phyloP scores from a whole-genome alignment of 1,139 yeast species.

The Yamadazyma jaroonii region DNA sequence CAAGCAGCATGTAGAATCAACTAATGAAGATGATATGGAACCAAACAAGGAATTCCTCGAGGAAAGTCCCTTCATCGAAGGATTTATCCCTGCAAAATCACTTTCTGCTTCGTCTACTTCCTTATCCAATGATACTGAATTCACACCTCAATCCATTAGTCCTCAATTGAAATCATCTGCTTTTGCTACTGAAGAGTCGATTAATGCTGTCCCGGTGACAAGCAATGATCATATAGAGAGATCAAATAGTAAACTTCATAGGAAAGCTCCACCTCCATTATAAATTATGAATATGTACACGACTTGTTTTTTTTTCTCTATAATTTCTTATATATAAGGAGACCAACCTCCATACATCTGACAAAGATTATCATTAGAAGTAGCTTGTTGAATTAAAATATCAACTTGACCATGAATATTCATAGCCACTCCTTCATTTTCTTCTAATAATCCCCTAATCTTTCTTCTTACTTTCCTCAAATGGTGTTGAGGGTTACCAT shows the following conservation, averaged over 20 bases:
- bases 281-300: conserved; percentile 2
- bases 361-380: conserved; percentile 65
- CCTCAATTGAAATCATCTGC: conserved; percentile 2
- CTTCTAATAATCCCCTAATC: conserved; percentile 74
- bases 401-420: conserved; percentile 94
- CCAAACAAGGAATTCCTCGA: too few species aligned
- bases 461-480: conserved; percentile 73
- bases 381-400: conserved; percentile 80
- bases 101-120: too few species aligned
- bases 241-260: conserved; percentile 9
- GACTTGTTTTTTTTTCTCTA: too few species aligned
- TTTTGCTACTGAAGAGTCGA: background rate
- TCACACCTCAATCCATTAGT: conserved; percentile 1
- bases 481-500: conserved; percentile 61
- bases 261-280: conserved; percentile 17
- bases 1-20: too few species aligned
- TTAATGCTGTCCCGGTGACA: background rate
- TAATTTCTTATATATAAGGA: conserved; percentile 51
- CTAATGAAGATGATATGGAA: too few species aligned
- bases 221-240: conserved; percentile 1
- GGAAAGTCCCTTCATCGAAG: too few species aligned
- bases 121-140: too few species aligned
- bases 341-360: conserved; percentile 97
- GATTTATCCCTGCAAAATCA: too few species aligned
- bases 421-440: conserved; percentile 80